Conservation (phyloP, 345 rosid species). For the Salix udensis region DNA sequence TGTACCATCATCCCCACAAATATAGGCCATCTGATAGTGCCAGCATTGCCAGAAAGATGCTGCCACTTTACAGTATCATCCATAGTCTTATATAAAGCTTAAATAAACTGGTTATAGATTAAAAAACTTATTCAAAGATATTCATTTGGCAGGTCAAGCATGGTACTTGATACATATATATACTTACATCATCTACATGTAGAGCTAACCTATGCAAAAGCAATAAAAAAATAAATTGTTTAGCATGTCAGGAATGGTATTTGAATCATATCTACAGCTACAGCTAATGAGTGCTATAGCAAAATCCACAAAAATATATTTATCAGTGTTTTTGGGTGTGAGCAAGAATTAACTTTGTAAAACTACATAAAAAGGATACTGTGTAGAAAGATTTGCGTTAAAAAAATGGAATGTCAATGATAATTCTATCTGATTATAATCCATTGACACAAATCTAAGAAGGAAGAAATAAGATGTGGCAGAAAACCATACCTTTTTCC, state of each 20-base stretch:
- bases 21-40: background rate
- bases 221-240: too few relatives aligned
- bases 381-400: background rate
- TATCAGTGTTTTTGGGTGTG: background rate
- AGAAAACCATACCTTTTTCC: conserved; percentile 64
- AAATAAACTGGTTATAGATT: background rate
- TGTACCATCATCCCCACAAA: background rate
- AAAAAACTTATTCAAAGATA: background rate
- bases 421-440: background rate
- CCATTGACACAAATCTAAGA: background rate
- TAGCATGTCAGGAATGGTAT: background rate
- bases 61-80: background rate
- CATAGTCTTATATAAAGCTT: background rate
- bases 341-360: background rate
- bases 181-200: background rate
- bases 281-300: background rate
- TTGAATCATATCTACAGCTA: background rate
- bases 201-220: too few relatives aligned
- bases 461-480: background rate
- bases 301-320: background rate
- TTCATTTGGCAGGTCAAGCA: background rate
- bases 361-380: background rate
- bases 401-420: background rate
- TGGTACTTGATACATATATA: background rate
- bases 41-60: background rate